Conservation (phyloP, 202 grass and related monocot genomes). For the Miscanthus sacchariflorus region DNA sequence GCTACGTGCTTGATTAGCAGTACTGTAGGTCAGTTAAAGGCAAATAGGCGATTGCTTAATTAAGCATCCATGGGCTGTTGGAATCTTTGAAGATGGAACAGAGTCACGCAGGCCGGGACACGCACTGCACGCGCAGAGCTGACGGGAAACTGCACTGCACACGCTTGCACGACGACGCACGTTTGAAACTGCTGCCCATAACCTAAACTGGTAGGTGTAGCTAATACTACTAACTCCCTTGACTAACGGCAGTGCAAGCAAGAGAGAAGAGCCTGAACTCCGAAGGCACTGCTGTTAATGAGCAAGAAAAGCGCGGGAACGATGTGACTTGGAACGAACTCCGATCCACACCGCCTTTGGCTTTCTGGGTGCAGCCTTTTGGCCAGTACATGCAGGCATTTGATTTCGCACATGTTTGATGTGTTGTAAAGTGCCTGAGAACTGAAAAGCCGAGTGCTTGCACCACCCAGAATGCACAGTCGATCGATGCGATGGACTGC, state of each 20-base stretch:
- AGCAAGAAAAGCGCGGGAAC: background rate
- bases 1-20: too few species aligned
- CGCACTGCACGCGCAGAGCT: background rate
- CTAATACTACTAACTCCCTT: background rate
- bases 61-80: too few species aligned
- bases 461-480: background rate
- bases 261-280: too few species aligned
- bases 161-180: background rate
- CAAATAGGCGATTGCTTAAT: too few species aligned
- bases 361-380: background rate
- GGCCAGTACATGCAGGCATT: background rate
- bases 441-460: constrained; percentile 3
- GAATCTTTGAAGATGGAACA: too few species aligned
- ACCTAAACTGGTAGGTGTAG: too few species aligned
- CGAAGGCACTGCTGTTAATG: background rate
- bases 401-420: constrained; percentile 28
- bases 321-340: constrained; percentile 28
- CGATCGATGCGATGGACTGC: background rate
- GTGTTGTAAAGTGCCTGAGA: constrained; percentile 20
- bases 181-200: background rate
- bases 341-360: constrained; percentile 19
- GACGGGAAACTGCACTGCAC: background rate
- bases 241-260: background rate
- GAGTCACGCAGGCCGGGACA: too few species aligned
- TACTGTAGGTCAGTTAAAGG: too few species aligned